phyloP scores from a whole-genome alignment of 179 eudicot genomes.

The Sideroxylon spinosum region DNA sequence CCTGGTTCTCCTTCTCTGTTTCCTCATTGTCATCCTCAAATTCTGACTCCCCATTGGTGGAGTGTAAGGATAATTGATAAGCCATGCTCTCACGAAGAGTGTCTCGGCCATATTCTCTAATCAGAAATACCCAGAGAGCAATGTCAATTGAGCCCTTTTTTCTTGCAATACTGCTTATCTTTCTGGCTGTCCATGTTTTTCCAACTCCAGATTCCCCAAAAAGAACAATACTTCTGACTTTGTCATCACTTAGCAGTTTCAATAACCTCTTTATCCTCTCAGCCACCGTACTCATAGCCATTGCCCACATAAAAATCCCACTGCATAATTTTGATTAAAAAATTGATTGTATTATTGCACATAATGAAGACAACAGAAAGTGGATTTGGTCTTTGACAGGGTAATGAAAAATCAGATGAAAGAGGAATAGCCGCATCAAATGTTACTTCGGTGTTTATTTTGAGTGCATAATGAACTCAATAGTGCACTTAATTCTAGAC shows the following conservation, averaged over 20 bases:
- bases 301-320: neutral
- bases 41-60: slow-evolving; percentile 2
- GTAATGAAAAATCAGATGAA: neutral
- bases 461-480: neutral
- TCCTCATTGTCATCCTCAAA: slow-evolving; percentile 6
- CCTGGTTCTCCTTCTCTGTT: neutral
- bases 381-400: neutral
- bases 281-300: neutral
- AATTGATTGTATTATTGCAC: neutral
- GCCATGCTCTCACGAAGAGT: slow-evolving; percentile 13
- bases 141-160: neutral
- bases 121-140: slow-evolving; percentile 18
- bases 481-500: neutral
- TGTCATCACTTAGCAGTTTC: neutral
- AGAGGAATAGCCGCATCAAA: neutral
- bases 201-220: slow-evolving; percentile 19
- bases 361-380: neutral
- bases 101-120: neutral
- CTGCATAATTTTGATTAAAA: neutral
- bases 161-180: slow-evolving; percentile 4
- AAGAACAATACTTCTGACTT: slow-evolving; percentile 9
- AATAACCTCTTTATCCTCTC: neutral
- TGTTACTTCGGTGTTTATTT: neutral
- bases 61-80: slow-evolving; percentile 8
- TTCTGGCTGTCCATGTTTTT: slow-evolving; percentile 18